These are phyloP conservation scores for Mortierella sp. DNA, from an alignment of 371 early-diverging fungal species.

Conservation along the genomic window DNA sequence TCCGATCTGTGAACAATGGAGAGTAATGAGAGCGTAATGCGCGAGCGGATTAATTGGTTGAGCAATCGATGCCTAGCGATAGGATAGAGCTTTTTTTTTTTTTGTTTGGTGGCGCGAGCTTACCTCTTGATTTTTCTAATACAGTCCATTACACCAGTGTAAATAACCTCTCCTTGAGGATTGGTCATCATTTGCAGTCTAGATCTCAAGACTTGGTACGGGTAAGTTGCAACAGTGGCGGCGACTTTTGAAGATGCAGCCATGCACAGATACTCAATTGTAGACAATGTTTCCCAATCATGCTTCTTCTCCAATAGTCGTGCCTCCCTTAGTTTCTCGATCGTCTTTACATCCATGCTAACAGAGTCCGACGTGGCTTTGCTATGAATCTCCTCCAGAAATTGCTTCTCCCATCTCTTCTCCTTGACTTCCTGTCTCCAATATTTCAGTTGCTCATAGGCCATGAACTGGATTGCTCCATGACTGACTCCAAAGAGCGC, in stretches of 20 bases:
- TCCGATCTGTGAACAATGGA: conserved; percentile 65
- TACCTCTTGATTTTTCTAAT: conserved; percentile 76
- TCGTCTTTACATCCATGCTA: conserved; percentile 28
- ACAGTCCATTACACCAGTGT: conserved; percentile 79
- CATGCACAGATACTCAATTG: conserved; percentile 86
- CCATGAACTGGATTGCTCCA: conserved; percentile 97
- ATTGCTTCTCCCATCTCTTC: conserved; percentile 48
- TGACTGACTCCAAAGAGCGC: conserved; percentile 93
- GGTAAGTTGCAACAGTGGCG: conserved; percentile 92
- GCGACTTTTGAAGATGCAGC: conserved; percentile 89
- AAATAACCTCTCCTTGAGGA: conserved; percentile 54
- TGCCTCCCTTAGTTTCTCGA: conserved; percentile 23
- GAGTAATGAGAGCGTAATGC: neutral
- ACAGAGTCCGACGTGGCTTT: conserved; percentile 4
- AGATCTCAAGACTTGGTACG: conserved; percentile 93
- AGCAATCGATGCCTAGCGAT: neutral
- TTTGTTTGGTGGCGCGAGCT: conserved; percentile 8
- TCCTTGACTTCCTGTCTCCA: conserved; percentile 63
- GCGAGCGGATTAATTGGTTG: neutral
- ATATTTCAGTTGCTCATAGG: conserved; percentile 94
- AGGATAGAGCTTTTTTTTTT: neutral
- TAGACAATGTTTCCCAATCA: conserved; percentile 61
- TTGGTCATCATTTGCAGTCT: conserved; percentile 80
- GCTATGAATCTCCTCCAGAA: conserved; percentile 39
- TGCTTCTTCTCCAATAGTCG: conserved; percentile 43